Evolutionary conservation across 495 filamentous ascomycete genomes (phyloP), one percentile per base, ranked within the genome.

Genomic region (Penicillium odoratum): DNA sequence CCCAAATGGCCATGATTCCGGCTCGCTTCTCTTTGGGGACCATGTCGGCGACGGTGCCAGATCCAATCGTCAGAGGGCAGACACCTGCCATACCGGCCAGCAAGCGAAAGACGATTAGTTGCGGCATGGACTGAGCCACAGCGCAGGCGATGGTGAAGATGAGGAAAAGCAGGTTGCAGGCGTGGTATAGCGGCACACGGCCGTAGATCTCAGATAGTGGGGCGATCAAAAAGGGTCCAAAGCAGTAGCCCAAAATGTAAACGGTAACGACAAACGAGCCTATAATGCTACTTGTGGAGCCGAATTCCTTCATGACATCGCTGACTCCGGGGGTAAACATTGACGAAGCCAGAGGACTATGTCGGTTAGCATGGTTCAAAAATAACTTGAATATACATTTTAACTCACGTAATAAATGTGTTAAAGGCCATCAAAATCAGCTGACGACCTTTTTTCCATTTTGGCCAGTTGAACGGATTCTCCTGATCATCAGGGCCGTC

Each of bases 11-110:
- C 69, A 95, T 87, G 10, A 83, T 83, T 25, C 93, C 66, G 9
- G 88, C 88, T 10, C 91, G 83, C 57, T 84, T 80, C 40, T 91
- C 80, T 53, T 86, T 84, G 15, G 78, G 76, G 30, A 87, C 82
- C 49, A 96, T 86, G 68, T 97, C 92, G 28, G 86, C 84, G 1
- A 97, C 80, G 44, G 90, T 92, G 8, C 92, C 92, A 2, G 91
- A 89, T 2, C 86, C 84, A 60, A 93, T 95, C 3, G 85, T 83
- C n/a, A 95, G 82, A 81, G 92, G 87, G 29, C 87, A 88, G 9
- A 85, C 82, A n/a, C 91, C 91, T 29, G 87, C 89, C 38, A 93
- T 62, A 7, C 90, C 92, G 3, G 85, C 88, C 57, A 94, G 82
- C 60, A 92, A 94, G 7, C 92, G 74, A 15, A 87, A 79, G 6